Base-by-base conservation (phyloP, 129 eudicot genomes). In the Flaveria sonorensis region DNA sequence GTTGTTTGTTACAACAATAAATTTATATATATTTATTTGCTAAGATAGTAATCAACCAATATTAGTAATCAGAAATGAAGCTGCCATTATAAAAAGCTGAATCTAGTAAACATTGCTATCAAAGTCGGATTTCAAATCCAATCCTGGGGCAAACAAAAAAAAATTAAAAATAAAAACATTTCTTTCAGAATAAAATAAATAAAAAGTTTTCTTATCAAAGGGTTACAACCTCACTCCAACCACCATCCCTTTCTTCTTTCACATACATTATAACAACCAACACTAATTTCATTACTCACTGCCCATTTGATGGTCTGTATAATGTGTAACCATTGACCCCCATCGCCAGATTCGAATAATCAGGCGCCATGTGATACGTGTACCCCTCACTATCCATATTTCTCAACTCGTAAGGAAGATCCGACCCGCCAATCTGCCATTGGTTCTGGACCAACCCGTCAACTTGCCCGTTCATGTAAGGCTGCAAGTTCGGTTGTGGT, bases 371-470 rank as follows among this genome's bases (percentile, higher is more conserved):
- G 75, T 84, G 83, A 86, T 87, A 64, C 32, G 73, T 0, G 64
- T 76, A 76, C 36, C 89, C 91, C 23, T 89, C 96, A 59, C 79
- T 72, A 42, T 88, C 92, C 62, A 74, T 39, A 70, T 81, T 83
- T 61, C 90, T 79, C 76, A 82, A 64, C 69, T 79, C 77, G 12
- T 50, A 83, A 0, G 88, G 75, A 56, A 59, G 42, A 84, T 91
- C 96, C 19, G 88, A 82, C 81, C 89, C 86, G 0, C 72, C 81
- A 88, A 91, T 81, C 69, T 85, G 97, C 99, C 97, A 95, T 74
- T 88, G 99, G 77, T 81, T 82, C 60, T 86, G 93, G 43, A 84
- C 65, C 70, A 72, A 14, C 21, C 92, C 87, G 11, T 90, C 91
- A 11, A 86, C 66, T 74, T 80, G 97, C 39, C 89, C 95, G 39